A percentile compares a stretch with the other conserved stretches of the same genome.
These are phyloP conservation scores for Aspergillus tamarii DNA, from an alignment of 2,329 filamentous ascomycete species.

Conservation along the genomic window DNA sequence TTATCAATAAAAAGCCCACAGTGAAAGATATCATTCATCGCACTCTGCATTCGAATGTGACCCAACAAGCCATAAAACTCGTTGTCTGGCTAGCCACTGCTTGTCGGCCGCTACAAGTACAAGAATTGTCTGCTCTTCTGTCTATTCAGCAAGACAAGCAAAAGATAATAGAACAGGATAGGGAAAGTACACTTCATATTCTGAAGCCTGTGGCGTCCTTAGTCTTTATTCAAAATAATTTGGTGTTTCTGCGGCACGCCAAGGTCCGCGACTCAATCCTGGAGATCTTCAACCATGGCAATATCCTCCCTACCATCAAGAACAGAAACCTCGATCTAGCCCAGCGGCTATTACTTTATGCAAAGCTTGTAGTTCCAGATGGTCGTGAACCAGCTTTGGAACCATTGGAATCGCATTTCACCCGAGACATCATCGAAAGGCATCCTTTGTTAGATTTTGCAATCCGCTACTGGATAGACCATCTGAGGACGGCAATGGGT, in stretches of 20 bases:
- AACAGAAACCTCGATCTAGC: conserved; percentile 40
- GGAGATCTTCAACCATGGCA: conserved; percentile 36
- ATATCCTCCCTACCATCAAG: conserved; percentile 34
- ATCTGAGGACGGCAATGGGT: conserved; percentile 49
- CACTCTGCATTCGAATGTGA: conserved; percentile 30
- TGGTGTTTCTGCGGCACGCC: conserved; percentile 41
- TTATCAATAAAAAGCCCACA: conserved; percentile 30
- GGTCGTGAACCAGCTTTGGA: conserved; percentile 36
- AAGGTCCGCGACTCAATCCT: conserved; percentile 36
- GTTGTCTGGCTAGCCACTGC: conserved; percentile 44
- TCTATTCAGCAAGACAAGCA: conserved; percentile 36
- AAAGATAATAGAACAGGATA: conserved; percentile 26
- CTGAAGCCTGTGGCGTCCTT: conserved; percentile 37
- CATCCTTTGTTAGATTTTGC: conserved; percentile 51
- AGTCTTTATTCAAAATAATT: conserved; percentile 38
- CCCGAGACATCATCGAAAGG: conserved; percentile 33
- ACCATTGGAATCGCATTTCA: conserved; percentile 31
- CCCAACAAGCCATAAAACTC: conserved; percentile 36
- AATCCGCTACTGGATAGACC: conserved; percentile 51
- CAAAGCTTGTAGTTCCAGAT: conserved; percentile 33
- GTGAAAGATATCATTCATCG: conserved; percentile 37
- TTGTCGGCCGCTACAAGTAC: conserved; percentile 37
- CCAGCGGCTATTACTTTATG: conserved; percentile 38
- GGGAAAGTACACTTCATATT: conserved; percentile 28
- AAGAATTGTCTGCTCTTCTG: conserved; percentile 36